Evolutionary conservation across 192 early-diverging fungal genomes (phyloP).

Genomic region (Rhizoclosmatium sp.): DNA sequence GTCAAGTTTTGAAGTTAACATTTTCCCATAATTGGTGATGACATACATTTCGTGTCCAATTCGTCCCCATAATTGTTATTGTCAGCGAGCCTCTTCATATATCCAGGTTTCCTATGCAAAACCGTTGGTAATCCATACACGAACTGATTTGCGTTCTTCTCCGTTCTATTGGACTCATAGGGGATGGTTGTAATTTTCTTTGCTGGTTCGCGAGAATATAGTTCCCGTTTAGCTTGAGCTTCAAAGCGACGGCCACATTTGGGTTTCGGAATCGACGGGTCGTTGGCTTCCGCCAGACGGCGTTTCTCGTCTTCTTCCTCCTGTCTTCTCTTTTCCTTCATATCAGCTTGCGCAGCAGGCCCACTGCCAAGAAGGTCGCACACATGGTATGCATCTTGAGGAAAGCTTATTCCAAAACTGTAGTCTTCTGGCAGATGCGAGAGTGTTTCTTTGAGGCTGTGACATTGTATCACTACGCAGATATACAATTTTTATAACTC

Average conservation of each 20-base stretch:
- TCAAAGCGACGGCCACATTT: slow-evolving; percentile 19
- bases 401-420: slow-evolving; percentile 45
- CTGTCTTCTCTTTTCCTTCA: slow-evolving; percentile 17
- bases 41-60: slow-evolving; percentile 48
- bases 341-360: not conserved
- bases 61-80: slow-evolving; percentile 56
- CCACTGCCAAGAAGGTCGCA: slow-evolving; percentile 45
- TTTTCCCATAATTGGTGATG: too few relatives aligned
- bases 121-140: slow-evolving; percentile 53
- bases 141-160: slow-evolving; percentile 8
- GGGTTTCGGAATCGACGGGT: not conserved
- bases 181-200: slow-evolving; percentile 38
- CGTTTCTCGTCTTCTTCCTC: slow-evolving; percentile 4
- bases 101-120: slow-evolving; percentile 38
- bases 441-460: slow-evolving; percentile 47
- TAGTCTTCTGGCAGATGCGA: slow-evolving; percentile 44
- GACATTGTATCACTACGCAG: not conserved
- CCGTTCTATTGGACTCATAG: slow-evolving; percentile 2
- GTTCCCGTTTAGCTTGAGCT: not conserved
- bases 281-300: slow-evolving; percentile 11
- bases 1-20: slow-evolving; percentile 11
- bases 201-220: not conserved
- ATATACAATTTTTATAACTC: slow-evolving; percentile 1
- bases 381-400: slow-evolving; percentile 45
- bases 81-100: slow-evolving; percentile 43